Base-by-base conservation (phyloP, 2,329 filamentous ascomycete species). In the Alternaria infectoria region DNA sequence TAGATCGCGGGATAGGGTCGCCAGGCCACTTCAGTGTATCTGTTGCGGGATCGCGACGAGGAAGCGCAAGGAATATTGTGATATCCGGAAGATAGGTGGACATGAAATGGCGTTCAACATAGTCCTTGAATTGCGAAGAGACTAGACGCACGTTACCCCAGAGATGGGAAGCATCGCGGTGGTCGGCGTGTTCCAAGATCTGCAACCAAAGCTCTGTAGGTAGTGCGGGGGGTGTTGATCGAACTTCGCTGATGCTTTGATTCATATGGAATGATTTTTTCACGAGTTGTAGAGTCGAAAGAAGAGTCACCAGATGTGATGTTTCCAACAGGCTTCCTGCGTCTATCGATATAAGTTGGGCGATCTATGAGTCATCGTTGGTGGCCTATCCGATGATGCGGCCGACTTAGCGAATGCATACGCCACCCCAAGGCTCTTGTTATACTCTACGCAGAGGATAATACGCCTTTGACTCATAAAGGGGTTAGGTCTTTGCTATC, bases 121-220 rank as follows among this genome's bases (percentile, higher is more conserved):
- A 60, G 17, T 69, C 54, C 60, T 58, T 66, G 58, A 66, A 66
- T 1, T 44, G 28, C n/a, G 45, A 61, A 5, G 71, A 72, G 1
- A 69, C 56, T n/a, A 56, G 62, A 21, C 69, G 72, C 3, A 74
- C 60, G 5, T 56, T 58, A 2, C 55, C 55, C 70, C 72, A 74
- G 10, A 74, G 65, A 32, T 74, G 60, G 17, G 60, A 49, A 28
- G 57, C 40, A 32, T 69, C 65, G 15, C 59, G 28, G 10, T 25
- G 23, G 10, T 47, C 43, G 9, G 30, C 46, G 23, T 40, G 17
- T 44, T 68, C 68, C 6, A 73, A 47, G 36, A 72, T 64, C 13
- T 69, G 58, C 13, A 72, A 55, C 69, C 67, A 73, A 50, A 72
- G 43, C 45, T 74, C 71, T 4, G 56, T 52, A 6, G 69, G 67